These are phyloP conservation scores for Stephanodiscus minutulus DNA, from an alignment of 108 stramenopile species.

Conservation along the genomic window DNA sequence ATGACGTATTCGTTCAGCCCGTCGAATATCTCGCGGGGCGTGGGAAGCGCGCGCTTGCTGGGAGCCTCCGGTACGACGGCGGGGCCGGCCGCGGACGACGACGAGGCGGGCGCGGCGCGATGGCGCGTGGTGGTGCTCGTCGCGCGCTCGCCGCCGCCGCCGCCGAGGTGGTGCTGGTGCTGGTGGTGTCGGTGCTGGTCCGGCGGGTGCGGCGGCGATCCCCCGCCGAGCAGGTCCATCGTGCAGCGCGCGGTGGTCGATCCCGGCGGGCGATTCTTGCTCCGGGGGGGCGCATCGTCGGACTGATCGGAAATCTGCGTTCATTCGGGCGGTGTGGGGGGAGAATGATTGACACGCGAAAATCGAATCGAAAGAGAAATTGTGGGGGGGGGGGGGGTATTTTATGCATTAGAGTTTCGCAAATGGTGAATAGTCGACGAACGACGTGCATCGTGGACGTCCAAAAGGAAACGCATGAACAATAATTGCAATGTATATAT, in stretches of 20 bases:
- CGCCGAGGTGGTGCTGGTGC: no score
- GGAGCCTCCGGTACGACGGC: background rate
- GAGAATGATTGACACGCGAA: background rate
- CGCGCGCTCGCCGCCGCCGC: background rate
- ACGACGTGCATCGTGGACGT: no score
- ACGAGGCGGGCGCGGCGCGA: conserved; percentile 33
- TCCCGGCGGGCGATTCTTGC: conserved; percentile 18
- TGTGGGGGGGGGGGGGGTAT: no score
- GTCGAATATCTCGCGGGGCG: conserved; percentile 80
- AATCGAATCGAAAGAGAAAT: background rate
- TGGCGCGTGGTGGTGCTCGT: conserved; percentile 34
- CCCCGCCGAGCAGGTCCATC: background rate
- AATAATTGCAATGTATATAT: no score
- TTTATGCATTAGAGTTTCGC: no score
- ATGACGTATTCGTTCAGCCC: conserved; percentile 95
- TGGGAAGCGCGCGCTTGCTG: conserved; percentile 56
- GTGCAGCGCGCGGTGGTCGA: background rate
- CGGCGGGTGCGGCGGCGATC: conserved; percentile 19
- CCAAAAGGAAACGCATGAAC: no score
- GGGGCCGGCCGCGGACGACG: background rate
- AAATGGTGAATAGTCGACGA: no score
- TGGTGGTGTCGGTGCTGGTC: conserved; percentile 9
- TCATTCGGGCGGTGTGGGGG: no score
- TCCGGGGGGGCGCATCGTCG: conserved; percentile 11
- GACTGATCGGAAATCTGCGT: conserved; percentile 32